These are phyloP conservation scores for Penicillium ochrochloron DNA, from an alignment of 495 filamentous ascomycete genomes.

Conservation along the genomic window DNA sequence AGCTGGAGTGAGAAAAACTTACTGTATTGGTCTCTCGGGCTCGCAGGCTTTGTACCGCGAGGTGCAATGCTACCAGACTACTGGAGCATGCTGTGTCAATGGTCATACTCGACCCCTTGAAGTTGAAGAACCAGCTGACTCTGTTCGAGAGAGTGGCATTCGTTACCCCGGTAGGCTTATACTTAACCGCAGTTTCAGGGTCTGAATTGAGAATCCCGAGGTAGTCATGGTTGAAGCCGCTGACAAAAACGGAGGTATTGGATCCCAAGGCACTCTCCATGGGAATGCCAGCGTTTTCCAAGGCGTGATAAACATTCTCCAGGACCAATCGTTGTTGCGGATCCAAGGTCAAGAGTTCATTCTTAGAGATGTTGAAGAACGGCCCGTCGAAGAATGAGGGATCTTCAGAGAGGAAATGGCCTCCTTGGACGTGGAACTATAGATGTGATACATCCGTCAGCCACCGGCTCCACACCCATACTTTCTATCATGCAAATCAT, in stretches of 20 bases:
- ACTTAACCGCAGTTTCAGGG: conserved; percentile 28
- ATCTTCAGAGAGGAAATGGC: conserved; percentile 42
- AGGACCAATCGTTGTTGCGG: conserved; percentile 57
- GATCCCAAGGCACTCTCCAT: conserved; percentile 31
- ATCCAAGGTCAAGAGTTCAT: conserved; percentile 52
- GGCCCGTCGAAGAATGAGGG: conserved; percentile 46
- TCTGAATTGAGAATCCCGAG: conserved; percentile 30
- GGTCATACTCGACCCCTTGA: conserved; percentile 45
- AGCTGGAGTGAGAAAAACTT: not conserved
- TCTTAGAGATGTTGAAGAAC: conserved; percentile 63
- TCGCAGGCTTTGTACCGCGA: conserved; percentile 45
- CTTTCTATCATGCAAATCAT: not conserved
- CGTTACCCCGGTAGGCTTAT: conserved; percentile 34
- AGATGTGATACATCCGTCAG: not conserved
- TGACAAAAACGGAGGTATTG: conserved; percentile 41
- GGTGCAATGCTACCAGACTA: conserved; percentile 37
- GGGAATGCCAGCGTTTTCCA: conserved; percentile 35
- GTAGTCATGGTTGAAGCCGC: conserved; percentile 36
- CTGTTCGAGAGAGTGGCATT: conserved; percentile 49
- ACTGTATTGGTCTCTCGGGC: conserved; percentile 44
- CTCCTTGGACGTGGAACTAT: conserved; percentile 33
- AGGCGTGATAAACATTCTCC: conserved; percentile 61
- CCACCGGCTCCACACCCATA: not conserved
- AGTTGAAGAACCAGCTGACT: conserved; percentile 50
- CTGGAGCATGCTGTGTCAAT: conserved; percentile 51